Base-by-base conservation (phyloP, 305 asterid species). In the Solanum hybrid region DNA sequence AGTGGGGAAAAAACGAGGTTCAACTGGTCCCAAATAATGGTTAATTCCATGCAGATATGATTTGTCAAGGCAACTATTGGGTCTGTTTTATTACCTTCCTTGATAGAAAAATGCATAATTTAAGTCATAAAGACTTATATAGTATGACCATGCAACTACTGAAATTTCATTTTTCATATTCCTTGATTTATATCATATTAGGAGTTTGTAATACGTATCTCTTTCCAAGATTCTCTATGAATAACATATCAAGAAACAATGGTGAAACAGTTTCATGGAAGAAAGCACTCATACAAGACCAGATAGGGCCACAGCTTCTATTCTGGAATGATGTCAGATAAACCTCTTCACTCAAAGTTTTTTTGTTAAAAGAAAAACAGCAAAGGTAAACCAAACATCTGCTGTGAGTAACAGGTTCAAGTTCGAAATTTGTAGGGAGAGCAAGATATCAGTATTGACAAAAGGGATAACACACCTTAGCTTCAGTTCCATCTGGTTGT, bases 401-500 rank as follows among this genome's bases (percentile, higher is more conserved):
- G 87, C 18, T 2, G 10, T 83, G 37, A 83, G 11, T 31, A 84
- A 33, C 11, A 13, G 24, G 36, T 42, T 83, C 39, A 3, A 31
- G 12, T 84, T 84, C 12, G 24, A 84, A 22, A 20, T 82, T 29
- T 16, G 39, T 42, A 14, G 39, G 87, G 73, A 83, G 87, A 5
- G 20, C 9, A 83, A 18, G 11, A 29, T 46, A 83, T 83, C 20
- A 46, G 8, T 10, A 46, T 18, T 9, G 87, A 83, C 18, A 28
- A 61, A 46, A 31, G 31, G 42, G 76, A 31, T 76, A 57, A 29
- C 89, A 75, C 76, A 77, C 87, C 74, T 89, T 86, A 29, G 92
- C 88, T 67, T 42, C 88, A 79, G 91, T 84, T 35, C 89, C 78
- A 90, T 90, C 85, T 71, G 42, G 78, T 69, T 91, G 91, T 87